Percentiles rank a stretch among this genome's conserved stretches.
Evolutionary conservation across 306 rosid genomes (phyloP).

Genomic region (Ziziphus jujuba): DNA sequence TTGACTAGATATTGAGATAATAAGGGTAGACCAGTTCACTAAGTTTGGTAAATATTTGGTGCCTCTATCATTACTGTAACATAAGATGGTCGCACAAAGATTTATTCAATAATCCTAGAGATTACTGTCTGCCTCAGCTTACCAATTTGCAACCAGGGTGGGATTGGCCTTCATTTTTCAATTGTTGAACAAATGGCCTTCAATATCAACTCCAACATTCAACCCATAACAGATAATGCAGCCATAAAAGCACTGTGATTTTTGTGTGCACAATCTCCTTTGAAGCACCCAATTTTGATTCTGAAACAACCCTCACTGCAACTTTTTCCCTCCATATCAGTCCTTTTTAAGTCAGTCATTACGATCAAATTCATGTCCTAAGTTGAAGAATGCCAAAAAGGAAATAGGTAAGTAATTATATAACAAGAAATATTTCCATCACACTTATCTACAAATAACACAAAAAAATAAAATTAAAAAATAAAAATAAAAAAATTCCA

Average conservation of each 20-base stretch:
- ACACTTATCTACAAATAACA: not conserved
- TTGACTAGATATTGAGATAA: too few species aligned
- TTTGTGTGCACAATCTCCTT: slow-evolving; percentile 29
- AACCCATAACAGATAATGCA: slow-evolving; percentile 28
- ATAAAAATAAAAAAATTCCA: too few species aligned
- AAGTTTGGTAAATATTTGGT: too few species aligned
- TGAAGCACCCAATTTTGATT: slow-evolving; percentile 25
- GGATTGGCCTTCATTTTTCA: slow-evolving; percentile 24
- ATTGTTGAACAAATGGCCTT: slow-evolving; percentile 21
- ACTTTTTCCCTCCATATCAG: slow-evolving; percentile 28
- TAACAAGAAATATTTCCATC: not conserved
- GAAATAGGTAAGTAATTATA: not conserved
- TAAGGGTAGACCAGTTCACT: too few species aligned
- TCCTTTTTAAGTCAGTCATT: slow-evolving; percentile 6
- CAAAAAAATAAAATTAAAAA: too few species aligned
- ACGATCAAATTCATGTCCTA: not conserved
- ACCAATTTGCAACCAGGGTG: slow-evolving; percentile 37
- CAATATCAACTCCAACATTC: slow-evolving; percentile 25
- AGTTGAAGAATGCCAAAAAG: not conserved
- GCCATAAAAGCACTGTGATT: slow-evolving; percentile 32
- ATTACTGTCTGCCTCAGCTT: slow-evolving; percentile 5
- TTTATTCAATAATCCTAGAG: not conserved
- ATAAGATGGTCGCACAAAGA: too few species aligned
- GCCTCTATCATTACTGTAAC: too few species aligned
- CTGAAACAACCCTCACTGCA: slow-evolving; percentile 24